These are phyloP conservation scores for Eucalyptus brandiana DNA, from an alignment of 345 rosid genomes.

Conservation along the genomic window DNA sequence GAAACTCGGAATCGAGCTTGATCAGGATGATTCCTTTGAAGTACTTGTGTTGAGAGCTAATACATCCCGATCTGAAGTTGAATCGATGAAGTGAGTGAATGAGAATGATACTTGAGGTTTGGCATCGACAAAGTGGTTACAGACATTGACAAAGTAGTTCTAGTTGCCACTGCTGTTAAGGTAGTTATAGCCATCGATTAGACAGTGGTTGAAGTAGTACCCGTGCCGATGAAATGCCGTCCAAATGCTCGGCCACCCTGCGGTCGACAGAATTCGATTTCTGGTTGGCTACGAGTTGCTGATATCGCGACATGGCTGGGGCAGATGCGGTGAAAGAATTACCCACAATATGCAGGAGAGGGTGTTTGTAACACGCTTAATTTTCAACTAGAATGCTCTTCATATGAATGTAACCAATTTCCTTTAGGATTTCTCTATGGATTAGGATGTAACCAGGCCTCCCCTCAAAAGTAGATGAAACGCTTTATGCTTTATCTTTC, in stretches of 20 bases:
- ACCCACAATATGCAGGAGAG: not conserved
- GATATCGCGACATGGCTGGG: not conserved
- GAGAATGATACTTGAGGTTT: not conserved
- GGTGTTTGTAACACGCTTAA: not conserved
- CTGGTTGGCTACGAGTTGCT: not conserved
- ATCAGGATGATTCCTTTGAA: not conserved
- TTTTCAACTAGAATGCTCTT: not conserved
- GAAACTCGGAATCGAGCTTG: not conserved
- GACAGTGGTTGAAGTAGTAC: not conserved
- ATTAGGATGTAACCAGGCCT: not conserved
- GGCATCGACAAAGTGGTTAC: not conserved
- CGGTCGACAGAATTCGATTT: not conserved
- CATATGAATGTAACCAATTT: not conserved
- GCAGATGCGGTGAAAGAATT: not conserved
- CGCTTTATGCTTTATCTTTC: not conserved
- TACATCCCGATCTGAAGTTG: not conserved
- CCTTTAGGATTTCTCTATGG: not conserved
- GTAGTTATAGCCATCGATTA: not conserved
- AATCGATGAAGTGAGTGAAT: not conserved
- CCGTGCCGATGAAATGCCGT: not conserved
- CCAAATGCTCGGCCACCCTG: not conserved
- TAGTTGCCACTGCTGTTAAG: not conserved
- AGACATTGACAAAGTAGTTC: not conserved
- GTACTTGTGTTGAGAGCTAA: not conserved
- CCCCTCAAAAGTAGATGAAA: not conserved